Percentiles rank a stretch among this genome's conserved stretches.
These are phyloP conservation scores for Linum trigynum DNA, from an alignment of 345 rosid species.

Conservation along the genomic window DNA sequence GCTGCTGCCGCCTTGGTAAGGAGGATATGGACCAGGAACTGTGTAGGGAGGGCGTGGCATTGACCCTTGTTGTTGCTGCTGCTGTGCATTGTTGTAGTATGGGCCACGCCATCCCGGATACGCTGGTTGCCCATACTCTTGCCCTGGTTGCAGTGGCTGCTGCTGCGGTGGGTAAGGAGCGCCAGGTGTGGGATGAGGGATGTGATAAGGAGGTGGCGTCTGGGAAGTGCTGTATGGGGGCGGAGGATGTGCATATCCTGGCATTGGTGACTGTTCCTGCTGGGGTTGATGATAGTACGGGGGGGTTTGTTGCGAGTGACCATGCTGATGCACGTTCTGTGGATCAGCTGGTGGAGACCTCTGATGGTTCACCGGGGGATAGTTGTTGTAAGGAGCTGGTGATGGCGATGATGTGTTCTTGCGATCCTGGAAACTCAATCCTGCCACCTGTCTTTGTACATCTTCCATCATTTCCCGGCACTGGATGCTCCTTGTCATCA, in stretches of 20 bases:
- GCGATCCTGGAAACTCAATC: conserved; percentile 83
- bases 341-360: conserved; percentile 42
- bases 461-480: conserved; percentile 97
- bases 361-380: conserved; percentile 60
- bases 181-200: conserved; percentile 26
- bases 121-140: conserved; percentile 71
- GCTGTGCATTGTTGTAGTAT: conserved; percentile 54
- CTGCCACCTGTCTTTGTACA: conserved; percentile 82
- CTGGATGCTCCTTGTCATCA: conserved; percentile 93
- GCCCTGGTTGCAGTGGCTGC: conserved; percentile 34
- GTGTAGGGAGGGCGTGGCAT: conserved; percentile 81
- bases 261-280: conserved; percentile 41
- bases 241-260: conserved; percentile 44
- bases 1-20: conserved; percentile 16
- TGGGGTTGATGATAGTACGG: conserved; percentile 57
- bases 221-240: conserved; percentile 51
- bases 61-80: conserved; percentile 58
- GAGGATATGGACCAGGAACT: conserved; percentile 55
- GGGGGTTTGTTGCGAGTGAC: conserved; percentile 30
- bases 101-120: conserved; percentile 92
- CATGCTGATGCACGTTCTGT: conserved; percentile 31
- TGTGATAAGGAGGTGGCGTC: conserved; percentile 48
- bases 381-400: conserved; percentile 47
- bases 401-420: conserved; percentile 22
- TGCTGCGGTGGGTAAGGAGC: conserved; percentile 56